These are phyloP conservation scores for Yarrowia bubula DNA, from an alignment of 805 yeast genomes.

Conservation along the genomic window DNA sequence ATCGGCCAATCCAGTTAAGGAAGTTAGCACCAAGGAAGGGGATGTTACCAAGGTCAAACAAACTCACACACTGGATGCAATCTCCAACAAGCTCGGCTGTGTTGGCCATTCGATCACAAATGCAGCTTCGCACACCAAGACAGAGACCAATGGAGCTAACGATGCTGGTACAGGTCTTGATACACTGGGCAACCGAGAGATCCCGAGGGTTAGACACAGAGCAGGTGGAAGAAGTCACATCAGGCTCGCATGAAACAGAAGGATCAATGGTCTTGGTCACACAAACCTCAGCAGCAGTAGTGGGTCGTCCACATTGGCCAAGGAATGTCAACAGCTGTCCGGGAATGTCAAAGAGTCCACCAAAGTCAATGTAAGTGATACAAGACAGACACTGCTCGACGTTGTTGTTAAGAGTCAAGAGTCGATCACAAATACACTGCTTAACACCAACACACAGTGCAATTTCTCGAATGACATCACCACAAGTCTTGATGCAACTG, in stretches of 20 bases:
- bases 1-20: background rate
- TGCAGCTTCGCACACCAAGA: background rate
- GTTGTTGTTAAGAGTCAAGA: background rate
- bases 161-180: background rate
- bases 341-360: background rate
- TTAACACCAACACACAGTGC: background rate
- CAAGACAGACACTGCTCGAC: background rate
- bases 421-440: background rate
- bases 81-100: background rate
- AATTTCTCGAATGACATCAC: background rate
- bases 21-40: constrained; percentile 6
- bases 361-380: background rate
- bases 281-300: background rate
- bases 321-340: background rate
- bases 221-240: background rate
- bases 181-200: background rate
- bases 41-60: background rate
- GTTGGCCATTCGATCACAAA: background rate
- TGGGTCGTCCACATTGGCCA: background rate
- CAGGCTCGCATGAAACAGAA: background rate
- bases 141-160: background rate
- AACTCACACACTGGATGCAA: background rate
- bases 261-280: background rate
- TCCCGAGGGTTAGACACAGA: background rate
- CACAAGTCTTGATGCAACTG: background rate